Percentiles rank a stretch among this genome's conserved stretches.
phyloP scores from a whole-genome alignment of 441 rosid species.

The Breynia disticha region DNA sequence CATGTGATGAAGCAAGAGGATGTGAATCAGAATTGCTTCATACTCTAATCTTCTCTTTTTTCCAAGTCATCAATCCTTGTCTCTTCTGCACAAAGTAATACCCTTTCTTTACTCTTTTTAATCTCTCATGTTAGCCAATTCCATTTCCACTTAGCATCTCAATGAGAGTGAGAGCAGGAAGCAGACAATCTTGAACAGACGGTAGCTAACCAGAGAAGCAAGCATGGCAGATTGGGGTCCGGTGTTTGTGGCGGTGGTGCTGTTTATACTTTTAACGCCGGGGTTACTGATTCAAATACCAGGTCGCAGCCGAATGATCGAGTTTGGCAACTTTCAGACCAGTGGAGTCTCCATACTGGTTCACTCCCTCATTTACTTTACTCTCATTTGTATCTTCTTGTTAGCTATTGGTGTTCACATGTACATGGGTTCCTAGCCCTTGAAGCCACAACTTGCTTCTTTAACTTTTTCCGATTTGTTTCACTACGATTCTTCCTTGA shows the following conservation, averaged over 20 bases:
- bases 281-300: slow-evolving; percentile 85
- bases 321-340: slow-evolving; percentile 85
- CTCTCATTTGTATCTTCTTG: slow-evolving; percentile 71
- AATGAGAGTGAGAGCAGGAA: too few species aligned
- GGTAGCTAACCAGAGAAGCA: slow-evolving; percentile 11
- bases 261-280: slow-evolving; percentile 63
- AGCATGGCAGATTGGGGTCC: slow-evolving; percentile 68
- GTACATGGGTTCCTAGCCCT: slow-evolving; percentile 38
- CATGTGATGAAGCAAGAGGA: slow-evolving; percentile 9
- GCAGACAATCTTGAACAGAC: too few species aligned
- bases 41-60: slow-evolving; percentile 25
- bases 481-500: too few species aligned
- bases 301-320: slow-evolving; percentile 38
- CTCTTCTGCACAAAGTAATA: slow-evolving; percentile 24
- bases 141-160: too few species aligned
- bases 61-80: slow-evolving; percentile 23
- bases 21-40: slow-evolving; percentile 30
- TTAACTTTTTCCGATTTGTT: too few species aligned
- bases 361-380: slow-evolving; percentile 66
- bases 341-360: slow-evolving; percentile 78
- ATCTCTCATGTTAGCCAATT: too few species aligned
- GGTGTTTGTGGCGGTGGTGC: slow-evolving; percentile 58
- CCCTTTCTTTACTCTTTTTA: background rate
- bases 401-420: slow-evolving; percentile 64
- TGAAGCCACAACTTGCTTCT: too few species aligned